These are phyloP conservation scores for Trifolium pratense DNA, from an alignment of 306 rosid species.

Conservation along the genomic window DNA sequence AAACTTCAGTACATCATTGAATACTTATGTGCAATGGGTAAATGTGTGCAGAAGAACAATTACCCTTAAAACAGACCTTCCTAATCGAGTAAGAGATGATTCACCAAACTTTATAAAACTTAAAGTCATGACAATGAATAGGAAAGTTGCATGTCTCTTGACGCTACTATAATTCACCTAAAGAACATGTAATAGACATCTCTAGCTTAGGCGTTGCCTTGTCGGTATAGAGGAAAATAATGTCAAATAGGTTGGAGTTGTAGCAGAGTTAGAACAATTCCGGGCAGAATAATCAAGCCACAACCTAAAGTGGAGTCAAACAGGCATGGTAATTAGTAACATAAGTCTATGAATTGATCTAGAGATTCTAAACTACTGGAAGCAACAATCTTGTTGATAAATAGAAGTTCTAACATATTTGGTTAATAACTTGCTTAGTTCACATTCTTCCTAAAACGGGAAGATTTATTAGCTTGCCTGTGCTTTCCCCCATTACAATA, in stretches of 20 bases:
- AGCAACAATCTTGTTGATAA: not conserved
- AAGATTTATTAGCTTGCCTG: not conserved
- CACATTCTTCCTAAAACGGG: not conserved
- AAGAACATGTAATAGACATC: constrained; percentile 4
- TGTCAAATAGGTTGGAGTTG: constrained; percentile 2
- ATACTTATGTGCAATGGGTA: not conserved
- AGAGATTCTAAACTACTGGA: not conserved
- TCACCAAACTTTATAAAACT: not conserved
- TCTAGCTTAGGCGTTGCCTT: constrained; percentile 11
- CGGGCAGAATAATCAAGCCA: too few relatives aligned
- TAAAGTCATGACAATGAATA: constrained; percentile 11
- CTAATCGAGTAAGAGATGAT: constrained; percentile 11
- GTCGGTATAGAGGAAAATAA: constrained; percentile 21
- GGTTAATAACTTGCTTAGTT: not conserved
- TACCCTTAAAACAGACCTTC: constrained; percentile 24
- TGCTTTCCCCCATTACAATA: not conserved
- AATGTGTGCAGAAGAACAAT: constrained; percentile 8
- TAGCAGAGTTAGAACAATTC: constrained; percentile 13
- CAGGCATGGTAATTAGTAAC: not conserved
- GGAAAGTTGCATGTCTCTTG: constrained; percentile 19
- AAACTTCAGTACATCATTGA: not conserved
- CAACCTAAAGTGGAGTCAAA: not conserved
- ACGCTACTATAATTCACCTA: constrained; percentile 3
- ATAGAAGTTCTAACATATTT: not conserved
- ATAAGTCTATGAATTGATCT: not conserved